Percentiles rank a stretch among this genome's conserved stretches.
These are phyloP conservation scores for Boletus sp. DNA, from an alignment of 768 basidiomycete genomes.

Conservation along the genomic window DNA sequence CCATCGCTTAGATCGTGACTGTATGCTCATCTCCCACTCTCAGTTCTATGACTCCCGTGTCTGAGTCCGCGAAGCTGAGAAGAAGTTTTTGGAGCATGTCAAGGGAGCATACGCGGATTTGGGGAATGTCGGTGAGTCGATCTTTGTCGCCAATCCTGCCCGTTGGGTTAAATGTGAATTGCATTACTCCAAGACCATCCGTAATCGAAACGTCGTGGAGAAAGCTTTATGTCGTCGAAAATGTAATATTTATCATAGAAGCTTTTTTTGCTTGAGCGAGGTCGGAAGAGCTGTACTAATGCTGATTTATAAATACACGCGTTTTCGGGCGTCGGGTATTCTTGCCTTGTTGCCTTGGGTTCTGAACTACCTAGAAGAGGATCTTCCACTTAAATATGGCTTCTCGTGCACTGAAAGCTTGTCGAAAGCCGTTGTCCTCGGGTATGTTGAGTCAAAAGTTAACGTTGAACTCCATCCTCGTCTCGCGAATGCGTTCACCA, in stretches of 20 bases:
- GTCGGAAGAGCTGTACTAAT: not conserved
- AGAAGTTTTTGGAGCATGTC: conserved; percentile 83
- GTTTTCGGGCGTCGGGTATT: not conserved
- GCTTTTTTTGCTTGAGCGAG: not conserved
- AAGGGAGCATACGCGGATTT: conserved; percentile 90
- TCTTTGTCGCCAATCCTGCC: not conserved
- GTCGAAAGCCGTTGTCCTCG: no score
- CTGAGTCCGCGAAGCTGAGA: conserved; percentile 98
- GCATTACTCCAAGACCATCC: conserved; percentile 16
- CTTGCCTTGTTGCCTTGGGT: no score
- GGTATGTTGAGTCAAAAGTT: no score
- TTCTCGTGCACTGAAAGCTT: no score
- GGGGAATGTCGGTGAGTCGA: conserved; percentile 63
- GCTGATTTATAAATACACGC: not conserved
- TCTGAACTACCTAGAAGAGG: not conserved
- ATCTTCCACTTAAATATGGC: conserved; percentile 1
- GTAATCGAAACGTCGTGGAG: conserved; percentile 10
- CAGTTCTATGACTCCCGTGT: conserved; percentile 94
- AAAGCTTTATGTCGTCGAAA: not conserved
- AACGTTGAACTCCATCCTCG: no score
- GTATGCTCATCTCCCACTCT: not conserved
- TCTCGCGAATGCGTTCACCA: no score
- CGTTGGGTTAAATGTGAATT: not conserved
- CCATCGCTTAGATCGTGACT: not conserved
- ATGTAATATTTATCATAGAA: conserved; percentile 24